Percentiles rank a stretch among this genome's conserved stretches.
These are phyloP conservation scores for Selenicereus undatus DNA, from an alignment of 148 eudicot species.

Conservation along the genomic window DNA sequence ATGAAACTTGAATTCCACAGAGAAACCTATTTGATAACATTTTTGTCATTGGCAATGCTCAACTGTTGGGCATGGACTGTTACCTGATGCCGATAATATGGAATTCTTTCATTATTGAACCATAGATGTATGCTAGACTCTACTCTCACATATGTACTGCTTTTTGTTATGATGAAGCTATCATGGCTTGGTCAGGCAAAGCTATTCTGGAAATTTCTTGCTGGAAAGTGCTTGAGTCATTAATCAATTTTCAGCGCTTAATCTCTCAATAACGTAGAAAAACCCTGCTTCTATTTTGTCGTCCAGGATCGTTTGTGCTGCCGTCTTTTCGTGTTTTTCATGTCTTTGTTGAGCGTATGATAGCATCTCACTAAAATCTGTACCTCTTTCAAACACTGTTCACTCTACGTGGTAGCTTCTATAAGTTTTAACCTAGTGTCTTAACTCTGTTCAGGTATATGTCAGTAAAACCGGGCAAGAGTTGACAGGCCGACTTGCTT, in stretches of 20 bases:
- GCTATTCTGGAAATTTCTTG: background rate
- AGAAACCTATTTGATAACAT: no score
- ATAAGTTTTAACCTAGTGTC: background rate
- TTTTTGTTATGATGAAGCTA: background rate
- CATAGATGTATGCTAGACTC: background rate
- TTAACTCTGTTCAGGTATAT: constrained; percentile 56
- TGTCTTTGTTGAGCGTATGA: background rate
- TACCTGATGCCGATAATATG: background rate
- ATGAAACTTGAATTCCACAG: no score
- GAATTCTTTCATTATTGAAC: background rate
- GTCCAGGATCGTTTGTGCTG: background rate
- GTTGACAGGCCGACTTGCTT: constrained; percentile 73
- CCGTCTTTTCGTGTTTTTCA: background rate
- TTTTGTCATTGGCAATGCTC: no score
- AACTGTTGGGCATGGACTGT: background rate
- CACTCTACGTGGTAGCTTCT: background rate
- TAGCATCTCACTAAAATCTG: background rate
- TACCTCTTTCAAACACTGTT: background rate
- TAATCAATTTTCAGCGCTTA: background rate
- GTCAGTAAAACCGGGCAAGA: constrained; percentile 66
- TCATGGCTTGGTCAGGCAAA: background rate
- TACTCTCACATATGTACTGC: background rate
- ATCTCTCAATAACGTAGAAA: background rate
- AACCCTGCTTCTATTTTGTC: background rate
- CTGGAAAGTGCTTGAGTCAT: background rate